Conservation (phyloP, 352 stramenopile species). For the Aphanomyces stellatus region DNA sequence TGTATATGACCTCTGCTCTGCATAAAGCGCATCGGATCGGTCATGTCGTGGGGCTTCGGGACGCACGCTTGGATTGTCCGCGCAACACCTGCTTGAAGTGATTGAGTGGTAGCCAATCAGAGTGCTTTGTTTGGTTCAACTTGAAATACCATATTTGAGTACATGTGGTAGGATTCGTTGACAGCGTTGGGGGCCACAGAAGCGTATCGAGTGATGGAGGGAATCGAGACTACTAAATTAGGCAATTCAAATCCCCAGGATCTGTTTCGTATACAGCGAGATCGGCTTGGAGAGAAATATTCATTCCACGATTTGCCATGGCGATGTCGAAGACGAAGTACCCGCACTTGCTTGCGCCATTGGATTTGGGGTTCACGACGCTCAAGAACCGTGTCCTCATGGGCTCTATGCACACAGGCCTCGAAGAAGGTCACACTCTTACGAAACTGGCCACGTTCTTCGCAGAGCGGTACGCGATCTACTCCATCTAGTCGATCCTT, state of each 20-base stretch:
- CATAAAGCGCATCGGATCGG: too few relatives aligned
- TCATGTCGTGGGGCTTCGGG: too few relatives aligned
- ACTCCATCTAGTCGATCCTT: background rate
- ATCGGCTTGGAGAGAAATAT: background rate
- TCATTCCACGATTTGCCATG: background rate
- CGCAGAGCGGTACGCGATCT: slow-evolving; percentile 49
- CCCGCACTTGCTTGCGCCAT: slow-evolving; percentile 56
- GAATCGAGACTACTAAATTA: background rate
- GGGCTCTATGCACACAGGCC: slow-evolving; percentile 89
- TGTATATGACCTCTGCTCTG: too few relatives aligned
- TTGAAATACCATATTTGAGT: too few relatives aligned
- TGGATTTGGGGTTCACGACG: slow-evolving; percentile 73
- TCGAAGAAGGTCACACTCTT: slow-evolving; percentile 77
- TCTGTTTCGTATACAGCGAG: background rate
- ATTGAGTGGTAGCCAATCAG: too few relatives aligned
- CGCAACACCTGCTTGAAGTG: too few relatives aligned
- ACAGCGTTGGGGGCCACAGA: too few relatives aligned
- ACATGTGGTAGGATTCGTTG: too few relatives aligned
- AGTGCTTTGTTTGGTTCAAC: too few relatives aligned
- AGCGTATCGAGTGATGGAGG: too few relatives aligned
- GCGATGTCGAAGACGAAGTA: slow-evolving; percentile 43
- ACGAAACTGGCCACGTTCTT: slow-evolving; percentile 91
- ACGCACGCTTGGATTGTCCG: too few relatives aligned
- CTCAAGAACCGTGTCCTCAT: slow-evolving; percentile 85
- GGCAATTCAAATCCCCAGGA: background rate